A percentile compares a stretch with the other conserved stretches of the same genome.
These are phyloP conservation scores for Ilex aquifolium DNA, from an alignment of 257 asterid genomes.

Conservation along the genomic window DNA sequence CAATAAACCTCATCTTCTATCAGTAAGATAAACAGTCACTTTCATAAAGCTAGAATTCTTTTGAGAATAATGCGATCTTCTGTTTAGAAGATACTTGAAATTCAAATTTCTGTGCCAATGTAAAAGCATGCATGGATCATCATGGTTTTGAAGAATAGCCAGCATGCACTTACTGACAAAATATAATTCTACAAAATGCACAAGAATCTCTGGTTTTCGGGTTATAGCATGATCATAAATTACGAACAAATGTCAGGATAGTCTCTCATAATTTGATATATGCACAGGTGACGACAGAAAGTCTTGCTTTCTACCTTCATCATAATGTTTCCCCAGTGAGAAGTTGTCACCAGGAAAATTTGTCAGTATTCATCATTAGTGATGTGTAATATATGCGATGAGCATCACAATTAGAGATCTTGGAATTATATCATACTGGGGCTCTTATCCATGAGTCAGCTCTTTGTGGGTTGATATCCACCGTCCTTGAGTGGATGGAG, in stretches of 20 bases:
- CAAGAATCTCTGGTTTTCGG: neutral
- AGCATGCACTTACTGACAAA: too few species aligned
- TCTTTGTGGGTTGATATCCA: neutral
- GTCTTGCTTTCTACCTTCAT: too few species aligned
- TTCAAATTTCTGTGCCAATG: neutral
- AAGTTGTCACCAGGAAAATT: neutral
- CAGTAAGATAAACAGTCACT: conserved; percentile 9
- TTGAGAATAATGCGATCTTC: neutral
- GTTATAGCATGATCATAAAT: neutral
- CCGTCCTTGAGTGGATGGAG: neutral
- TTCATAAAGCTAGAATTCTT: conserved; percentile 1
- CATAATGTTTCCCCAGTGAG: too few species aligned
- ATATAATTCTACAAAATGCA: too few species aligned
- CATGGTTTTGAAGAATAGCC: neutral
- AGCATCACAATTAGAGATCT: neutral
- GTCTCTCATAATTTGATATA: neutral
- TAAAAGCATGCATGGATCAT: neutral
- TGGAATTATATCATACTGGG: too few species aligned
- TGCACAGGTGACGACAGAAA: neutral
- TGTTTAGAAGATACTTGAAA: too few species aligned
- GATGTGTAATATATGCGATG: too few species aligned
- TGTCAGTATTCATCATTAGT: neutral
- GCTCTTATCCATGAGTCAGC: neutral
- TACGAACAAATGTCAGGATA: neutral
- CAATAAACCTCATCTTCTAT: neutral